Evolutionary conservation across 2,329 filamentous ascomycete species (phyloP).

Genomic region (Colletotrichum salicis): DNA sequence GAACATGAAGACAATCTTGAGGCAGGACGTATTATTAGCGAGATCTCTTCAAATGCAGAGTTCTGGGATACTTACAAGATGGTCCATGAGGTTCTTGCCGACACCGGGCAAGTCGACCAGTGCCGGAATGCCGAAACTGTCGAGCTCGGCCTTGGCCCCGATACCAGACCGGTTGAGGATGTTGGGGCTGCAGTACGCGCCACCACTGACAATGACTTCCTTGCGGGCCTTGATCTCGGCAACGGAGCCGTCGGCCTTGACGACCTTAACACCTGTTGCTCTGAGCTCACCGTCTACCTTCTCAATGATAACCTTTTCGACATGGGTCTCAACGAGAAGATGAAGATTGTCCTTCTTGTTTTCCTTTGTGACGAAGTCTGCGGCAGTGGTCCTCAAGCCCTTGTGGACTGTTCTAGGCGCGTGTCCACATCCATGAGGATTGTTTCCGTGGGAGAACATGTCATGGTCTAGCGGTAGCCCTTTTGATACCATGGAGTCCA

Average conservation of each 20-base stretch:
- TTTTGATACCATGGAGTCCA: constrained; percentile 64
- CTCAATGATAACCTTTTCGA: constrained; percentile 62
- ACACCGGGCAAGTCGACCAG: constrained; percentile 58
- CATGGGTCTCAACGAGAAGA: constrained; percentile 58
- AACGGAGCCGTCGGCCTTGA: constrained; percentile 51
- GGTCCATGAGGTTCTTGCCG: constrained; percentile 62
- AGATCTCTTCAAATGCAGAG: background rate
- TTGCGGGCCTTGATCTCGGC: constrained; percentile 49
- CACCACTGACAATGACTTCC: constrained; percentile 56
- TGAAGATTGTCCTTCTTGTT: constrained; percentile 55
- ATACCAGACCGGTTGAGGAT: constrained; percentile 65
- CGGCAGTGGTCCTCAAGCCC: constrained; percentile 62
- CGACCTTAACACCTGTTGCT: constrained; percentile 54
- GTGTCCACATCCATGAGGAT: constrained; percentile 66
- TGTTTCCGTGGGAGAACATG: constrained; percentile 65
- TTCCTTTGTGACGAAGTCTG: constrained; percentile 60
- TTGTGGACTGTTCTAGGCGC: constrained; percentile 62
- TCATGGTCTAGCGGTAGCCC: constrained; percentile 66
- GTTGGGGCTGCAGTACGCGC: constrained; percentile 62
- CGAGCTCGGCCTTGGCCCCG: constrained; percentile 54
- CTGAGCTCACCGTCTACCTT: constrained; percentile 45
- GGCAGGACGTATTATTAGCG: background rate
- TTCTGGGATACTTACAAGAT: constrained; percentile 48
- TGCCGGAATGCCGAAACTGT: constrained; percentile 53
- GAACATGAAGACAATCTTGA: constrained; percentile 66